These are phyloP conservation scores for Stagonosporopsis tanaceti DNA, from an alignment of 2,329 filamentous ascomycete species.

Conservation along the genomic window DNA sequence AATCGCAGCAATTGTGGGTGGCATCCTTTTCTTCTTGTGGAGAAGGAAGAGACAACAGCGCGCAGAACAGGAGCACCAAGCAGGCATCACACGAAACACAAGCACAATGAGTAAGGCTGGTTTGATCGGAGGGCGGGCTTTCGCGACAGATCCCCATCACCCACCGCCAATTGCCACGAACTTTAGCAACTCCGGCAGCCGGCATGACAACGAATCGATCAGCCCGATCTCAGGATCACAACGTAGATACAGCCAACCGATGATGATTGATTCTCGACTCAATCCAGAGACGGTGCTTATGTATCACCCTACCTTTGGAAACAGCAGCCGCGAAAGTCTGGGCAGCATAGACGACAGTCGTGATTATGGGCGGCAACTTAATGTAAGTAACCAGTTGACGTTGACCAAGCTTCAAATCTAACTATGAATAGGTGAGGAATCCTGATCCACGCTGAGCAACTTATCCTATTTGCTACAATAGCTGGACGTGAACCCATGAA, in stretches of 20 bases:
- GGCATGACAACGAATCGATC: conserved; percentile 42
- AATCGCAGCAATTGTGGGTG: conserved; percentile 40
- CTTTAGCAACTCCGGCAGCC: conserved; percentile 38
- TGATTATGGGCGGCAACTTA: conserved; percentile 58
- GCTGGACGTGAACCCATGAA: conserved; percentile 12
- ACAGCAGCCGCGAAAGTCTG: conserved; percentile 56
- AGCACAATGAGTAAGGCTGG: conserved; percentile 60
- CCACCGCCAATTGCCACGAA: conserved; percentile 40
- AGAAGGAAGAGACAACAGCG: conserved; percentile 40
- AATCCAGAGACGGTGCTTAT: conserved; percentile 58
- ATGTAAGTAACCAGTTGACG: conserved; percentile 40
- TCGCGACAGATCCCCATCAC: conserved; percentile 29
- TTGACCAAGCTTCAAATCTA: conserved; percentile 11
- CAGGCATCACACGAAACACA: conserved; percentile 51
- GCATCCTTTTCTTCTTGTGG: conserved; percentile 52
- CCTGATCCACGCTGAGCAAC: conserved; percentile 37
- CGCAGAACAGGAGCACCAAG: conserved; percentile 29
- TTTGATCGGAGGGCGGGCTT: conserved; percentile 43
- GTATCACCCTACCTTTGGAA: conserved; percentile 47
- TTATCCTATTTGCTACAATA: not conserved
- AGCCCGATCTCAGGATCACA: conserved; percentile 47
- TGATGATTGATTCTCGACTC: conserved; percentile 58
- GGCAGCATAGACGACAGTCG: conserved; percentile 57
- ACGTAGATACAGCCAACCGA: conserved; percentile 53
- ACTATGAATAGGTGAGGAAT: conserved; percentile 40